phyloP scores from a whole-genome alignment of 768 basidiomycete genomes.

The Rhodotorula sphaerocarpa region DNA sequence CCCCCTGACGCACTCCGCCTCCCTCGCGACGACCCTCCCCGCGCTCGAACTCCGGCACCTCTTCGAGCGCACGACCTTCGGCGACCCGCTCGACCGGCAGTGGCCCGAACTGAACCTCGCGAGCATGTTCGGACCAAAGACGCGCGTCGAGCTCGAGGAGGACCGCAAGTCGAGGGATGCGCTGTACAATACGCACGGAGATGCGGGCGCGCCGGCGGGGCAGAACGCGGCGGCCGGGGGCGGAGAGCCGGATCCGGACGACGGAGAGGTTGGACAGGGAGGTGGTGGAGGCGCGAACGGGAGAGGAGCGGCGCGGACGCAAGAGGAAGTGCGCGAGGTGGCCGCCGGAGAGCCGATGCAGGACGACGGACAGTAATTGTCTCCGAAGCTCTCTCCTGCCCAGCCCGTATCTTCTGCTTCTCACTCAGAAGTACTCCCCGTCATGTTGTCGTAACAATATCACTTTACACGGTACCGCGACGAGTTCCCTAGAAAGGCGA shows the following conservation, averaged over 20 bases:
- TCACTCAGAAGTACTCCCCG: no score
- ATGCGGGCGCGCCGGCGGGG: conserved; percentile 24
- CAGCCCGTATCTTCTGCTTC: no score
- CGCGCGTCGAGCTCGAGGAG: conserved; percentile 7
- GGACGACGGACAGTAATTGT: no score
- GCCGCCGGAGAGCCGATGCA: no score
- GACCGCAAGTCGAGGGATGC: conserved; percentile 11
- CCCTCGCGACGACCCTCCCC: conserved; percentile 25
- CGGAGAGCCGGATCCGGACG: conserved; percentile 6
- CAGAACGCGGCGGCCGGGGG: conserved; percentile 31
- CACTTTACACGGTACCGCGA: no score
- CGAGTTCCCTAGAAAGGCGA: conserved; percentile 21
- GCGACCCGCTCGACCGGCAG: conserved; percentile 11
- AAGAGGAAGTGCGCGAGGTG: no score
- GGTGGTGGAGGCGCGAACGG: not conserved
- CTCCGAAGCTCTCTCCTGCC: no score
- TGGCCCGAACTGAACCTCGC: conserved; percentile 19
- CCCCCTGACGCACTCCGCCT: conserved; percentile 14
- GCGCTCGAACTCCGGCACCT: conserved; percentile 19
- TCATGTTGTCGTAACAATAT: no score
- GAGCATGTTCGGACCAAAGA: conserved; percentile 12
- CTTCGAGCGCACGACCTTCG: conserved; percentile 19
- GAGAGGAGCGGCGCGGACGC: not conserved
- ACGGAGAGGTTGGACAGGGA: not conserved
- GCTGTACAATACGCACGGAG: conserved; percentile 17